A percentile compares a stretch with the other conserved stretches of the same genome.
These are phyloP conservation scores for Dictyostelium firmibasis DNA, from an alignment of 78 protist genomes.

Conservation along the genomic window DNA sequence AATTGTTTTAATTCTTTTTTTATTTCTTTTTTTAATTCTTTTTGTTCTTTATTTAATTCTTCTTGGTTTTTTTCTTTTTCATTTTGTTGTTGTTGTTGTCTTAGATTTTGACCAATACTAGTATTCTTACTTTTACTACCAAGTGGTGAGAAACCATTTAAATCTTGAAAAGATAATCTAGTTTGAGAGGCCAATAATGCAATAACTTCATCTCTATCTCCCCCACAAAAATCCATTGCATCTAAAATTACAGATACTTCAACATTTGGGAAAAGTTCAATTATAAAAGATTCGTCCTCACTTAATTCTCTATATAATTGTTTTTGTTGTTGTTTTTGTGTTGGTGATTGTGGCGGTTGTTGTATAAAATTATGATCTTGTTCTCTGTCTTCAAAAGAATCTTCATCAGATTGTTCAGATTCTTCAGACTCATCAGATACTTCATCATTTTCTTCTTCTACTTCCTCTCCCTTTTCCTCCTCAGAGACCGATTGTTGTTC, in stretches of 20 bases:
- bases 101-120: neutral
- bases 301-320: constrained; percentile 10
- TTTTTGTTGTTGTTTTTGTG: neutral
- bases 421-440: neutral
- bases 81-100: constrained; percentile 17
- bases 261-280: constrained; percentile 14
- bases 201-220: constrained; percentile 49
- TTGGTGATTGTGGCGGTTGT: neutral
- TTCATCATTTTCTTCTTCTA: neutral
- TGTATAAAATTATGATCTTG: neutral
- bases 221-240: constrained; percentile 58
- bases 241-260: constrained; percentile 54
- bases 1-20: neutral
- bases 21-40: neutral
- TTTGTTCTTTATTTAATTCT: neutral
- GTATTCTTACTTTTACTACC: neutral
- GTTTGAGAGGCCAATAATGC: constrained; percentile 24
- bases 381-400: neutral
- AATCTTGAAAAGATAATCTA: constrained; percentile 44
- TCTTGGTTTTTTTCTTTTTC: neutral
- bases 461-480: neutral
- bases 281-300: constrained; percentile 26
- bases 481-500: neutral
- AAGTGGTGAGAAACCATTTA: constrained; percentile 45
- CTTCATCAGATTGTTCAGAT: neutral